phyloP scores from a whole-genome alignment of 2,329 filamentous ascomycete genomes.

The Grosmannia penicillata region DNA sequence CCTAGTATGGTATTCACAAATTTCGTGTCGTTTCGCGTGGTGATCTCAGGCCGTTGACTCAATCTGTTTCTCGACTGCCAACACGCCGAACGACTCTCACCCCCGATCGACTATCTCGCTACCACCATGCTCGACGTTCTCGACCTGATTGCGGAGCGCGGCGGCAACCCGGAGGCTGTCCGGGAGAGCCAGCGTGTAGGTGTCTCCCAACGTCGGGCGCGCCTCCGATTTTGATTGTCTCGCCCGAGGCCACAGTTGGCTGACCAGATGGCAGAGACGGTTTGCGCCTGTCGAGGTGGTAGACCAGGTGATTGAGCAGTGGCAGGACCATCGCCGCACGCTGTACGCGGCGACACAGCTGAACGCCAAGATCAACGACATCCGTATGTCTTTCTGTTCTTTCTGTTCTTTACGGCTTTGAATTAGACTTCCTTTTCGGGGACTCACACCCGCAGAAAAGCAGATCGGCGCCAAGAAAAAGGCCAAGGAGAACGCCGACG shows the following conservation, averaged over 20 bases:
- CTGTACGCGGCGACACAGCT: slow-evolving; percentile 50
- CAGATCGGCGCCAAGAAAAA: slow-evolving; percentile 56
- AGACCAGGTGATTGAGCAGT: slow-evolving; percentile 78
- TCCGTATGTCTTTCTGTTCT: slow-evolving; percentile 6
- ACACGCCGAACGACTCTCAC: no score
- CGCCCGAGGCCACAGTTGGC: not conserved
- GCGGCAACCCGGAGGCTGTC: slow-evolving; percentile 82
- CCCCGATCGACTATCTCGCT: no score
- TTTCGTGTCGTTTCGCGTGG: not conserved
- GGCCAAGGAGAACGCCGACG: slow-evolving; percentile 77
- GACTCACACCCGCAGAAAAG: slow-evolving; percentile 6
- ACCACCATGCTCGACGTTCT: slow-evolving; percentile 38
- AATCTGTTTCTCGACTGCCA: not conserved
- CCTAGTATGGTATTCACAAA: not conserved
- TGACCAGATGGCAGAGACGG: slow-evolving; percentile 34
- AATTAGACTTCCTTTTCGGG: no score
- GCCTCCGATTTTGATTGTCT: not conserved
- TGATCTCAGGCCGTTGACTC: not conserved
- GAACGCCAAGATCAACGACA: slow-evolving; percentile 68
- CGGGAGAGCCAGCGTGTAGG: slow-evolving; percentile 64
- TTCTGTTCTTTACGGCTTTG: not conserved
- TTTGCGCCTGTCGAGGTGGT: slow-evolving; percentile 70
- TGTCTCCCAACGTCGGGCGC: not conserved
- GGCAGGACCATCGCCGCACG: slow-evolving; percentile 66
- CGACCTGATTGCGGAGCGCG: slow-evolving; percentile 73